Percentiles rank a stretch among this genome's conserved stretches.
phyloP scores from a whole-genome alignment of 129 eudicot genomes.

The carrot (Daucus carota) region DNA sequence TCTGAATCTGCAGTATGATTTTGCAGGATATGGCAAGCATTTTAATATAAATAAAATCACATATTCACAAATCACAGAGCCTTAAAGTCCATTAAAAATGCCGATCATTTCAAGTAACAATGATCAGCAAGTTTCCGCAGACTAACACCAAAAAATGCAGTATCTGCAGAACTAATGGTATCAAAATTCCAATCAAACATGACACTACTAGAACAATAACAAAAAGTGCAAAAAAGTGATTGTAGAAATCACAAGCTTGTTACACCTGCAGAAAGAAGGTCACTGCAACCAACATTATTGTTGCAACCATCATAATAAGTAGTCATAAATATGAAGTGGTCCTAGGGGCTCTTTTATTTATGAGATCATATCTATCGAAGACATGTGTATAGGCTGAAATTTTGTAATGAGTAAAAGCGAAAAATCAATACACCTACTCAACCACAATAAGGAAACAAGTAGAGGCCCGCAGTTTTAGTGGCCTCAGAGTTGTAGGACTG shows the following conservation, averaged over 20 bases:
- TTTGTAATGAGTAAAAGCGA: neutral
- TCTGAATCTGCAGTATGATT: neutral
- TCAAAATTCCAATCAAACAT: neutral
- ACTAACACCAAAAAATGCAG: neutral
- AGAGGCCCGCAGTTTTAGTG: neutral
- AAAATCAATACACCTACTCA: neutral
- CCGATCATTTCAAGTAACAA: neutral
- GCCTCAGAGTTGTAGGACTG: neutral
- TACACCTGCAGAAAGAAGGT: neutral
- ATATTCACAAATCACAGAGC: neutral
- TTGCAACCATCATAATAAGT: neutral
- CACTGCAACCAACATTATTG: neutral
- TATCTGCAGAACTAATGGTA: neutral
- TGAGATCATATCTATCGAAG: neutral
- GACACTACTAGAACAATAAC: neutral
- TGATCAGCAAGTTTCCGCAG: neutral
- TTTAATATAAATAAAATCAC: neutral
- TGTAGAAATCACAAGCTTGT: neutral
- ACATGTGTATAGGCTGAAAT: slow-evolving; percentile 6
- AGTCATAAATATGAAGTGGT: neutral
- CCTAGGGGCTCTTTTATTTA: neutral
- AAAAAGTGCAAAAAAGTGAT: neutral
- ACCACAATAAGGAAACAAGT: neutral
- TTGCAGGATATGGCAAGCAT: neutral
- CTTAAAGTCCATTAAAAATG: neutral